Base-by-base conservation (phyloP, 208 protist genomes). In the Herpetomonas tarakana region DNA sequence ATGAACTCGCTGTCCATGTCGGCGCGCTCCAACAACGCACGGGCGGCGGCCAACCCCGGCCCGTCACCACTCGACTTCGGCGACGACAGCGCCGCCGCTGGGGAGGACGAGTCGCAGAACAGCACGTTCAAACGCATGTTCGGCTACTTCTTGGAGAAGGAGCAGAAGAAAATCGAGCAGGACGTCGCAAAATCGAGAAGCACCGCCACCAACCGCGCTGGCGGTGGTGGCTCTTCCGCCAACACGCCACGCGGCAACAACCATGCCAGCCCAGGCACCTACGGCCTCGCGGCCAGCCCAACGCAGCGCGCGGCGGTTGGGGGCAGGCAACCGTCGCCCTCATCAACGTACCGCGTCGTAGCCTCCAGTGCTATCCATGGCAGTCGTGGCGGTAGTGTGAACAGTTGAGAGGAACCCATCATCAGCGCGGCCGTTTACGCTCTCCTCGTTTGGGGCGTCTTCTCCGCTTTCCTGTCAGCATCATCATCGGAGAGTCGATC, bases 41-140 rank as follows among this genome's bases (percentile, higher is more conserved):
- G 35, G 56, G 21, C 28, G 19, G 51, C 16, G 38, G 45, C 3
- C 65, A 66, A 25, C 35, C 50, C 24, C 35, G 47, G 18, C n/a
- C 50, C 14, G 24, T 73, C 55, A 18, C 61, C 74, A 26, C 67
- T 72, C 56, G 76, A 81, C 65, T 81, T 81, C 47, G 65, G 70
- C 52, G 78, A 74, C 46, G 70, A 52, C 30, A 52, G 39, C 14
- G 58, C 62, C 31, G 27, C 62, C 0, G 51, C 61, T 6, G 59
- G 57, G 26, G 56, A 55, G 3, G 72, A 82, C 49, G 79, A 67
- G 21, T 65, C 65, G 2, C 52, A 78, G 58, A 65, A 64, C 31
- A 83, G 72, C 65, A 76, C 75, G 18, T 83, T 88, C 65, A 65
- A 65, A 16, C 77, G 78, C 31, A 57, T 88, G 45, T 84, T 88